phyloP scores from a whole-genome alignment of 176 grass and related monocot genomes.

The Tillandsia fasciculata region DNA sequence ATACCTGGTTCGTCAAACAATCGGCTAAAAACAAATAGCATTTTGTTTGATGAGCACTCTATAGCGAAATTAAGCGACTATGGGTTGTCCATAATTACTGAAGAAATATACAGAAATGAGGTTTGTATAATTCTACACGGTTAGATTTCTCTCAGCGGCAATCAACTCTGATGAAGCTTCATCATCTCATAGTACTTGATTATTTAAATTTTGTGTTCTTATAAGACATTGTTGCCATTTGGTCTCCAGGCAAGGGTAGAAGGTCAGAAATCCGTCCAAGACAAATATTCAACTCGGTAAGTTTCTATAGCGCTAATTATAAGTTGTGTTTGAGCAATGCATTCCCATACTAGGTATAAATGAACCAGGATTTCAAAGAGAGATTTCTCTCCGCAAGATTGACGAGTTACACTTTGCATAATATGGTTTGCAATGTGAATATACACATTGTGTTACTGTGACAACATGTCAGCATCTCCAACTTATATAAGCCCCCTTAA shows the following conservation, averaged over 20 bases:
- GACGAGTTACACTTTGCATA: neutral
- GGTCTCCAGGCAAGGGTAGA: slow-evolving; percentile 45
- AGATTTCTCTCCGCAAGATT: neutral
- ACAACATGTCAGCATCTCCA: no score
- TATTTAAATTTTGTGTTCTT: slow-evolving; percentile 13
- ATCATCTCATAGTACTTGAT: neutral
- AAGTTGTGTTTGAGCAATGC: slow-evolving; percentile 6
- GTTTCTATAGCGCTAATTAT: slow-evolving; percentile 16
- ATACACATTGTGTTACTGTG: no score
- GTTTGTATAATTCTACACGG: slow-evolving; percentile 27
- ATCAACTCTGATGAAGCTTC: slow-evolving; percentile 2
- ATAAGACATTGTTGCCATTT: slow-evolving; percentile 10
- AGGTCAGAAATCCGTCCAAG: slow-evolving; percentile 33
- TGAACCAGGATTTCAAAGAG: neutral
- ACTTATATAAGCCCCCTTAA: no score
- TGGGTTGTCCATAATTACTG: slow-evolving; percentile 80
- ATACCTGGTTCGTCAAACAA: slow-evolving; percentile 97
- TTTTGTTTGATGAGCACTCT: slow-evolving; percentile 82
- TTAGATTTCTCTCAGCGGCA: slow-evolving; percentile 10
- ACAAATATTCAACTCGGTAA: slow-evolving; percentile 42
- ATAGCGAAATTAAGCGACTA: slow-evolving; percentile 86
- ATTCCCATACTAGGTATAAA: no score
- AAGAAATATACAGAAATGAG: slow-evolving; percentile 86
- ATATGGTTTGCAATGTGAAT: neutral
- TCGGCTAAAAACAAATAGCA: slow-evolving; percentile 54